A percentile compares a stretch with the other conserved stretches of the same genome.
These are phyloP conservation scores for Vachellia pachyceras DNA, from an alignment of 306 rosid genomes.

Conservation along the genomic window DNA sequence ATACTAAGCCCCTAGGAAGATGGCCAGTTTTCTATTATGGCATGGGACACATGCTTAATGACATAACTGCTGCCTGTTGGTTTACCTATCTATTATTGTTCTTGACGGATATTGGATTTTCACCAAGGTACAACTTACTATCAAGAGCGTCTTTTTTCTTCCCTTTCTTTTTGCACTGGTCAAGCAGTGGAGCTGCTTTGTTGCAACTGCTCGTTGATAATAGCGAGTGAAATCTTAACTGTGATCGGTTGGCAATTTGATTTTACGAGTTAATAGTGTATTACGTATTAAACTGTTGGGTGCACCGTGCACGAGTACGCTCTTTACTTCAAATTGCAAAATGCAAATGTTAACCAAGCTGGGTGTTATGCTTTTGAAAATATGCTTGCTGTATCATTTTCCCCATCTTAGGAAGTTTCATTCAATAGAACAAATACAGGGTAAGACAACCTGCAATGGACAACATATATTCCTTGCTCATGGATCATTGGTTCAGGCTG, in stretches of 20 bases:
- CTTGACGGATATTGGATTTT: conserved; percentile 87
- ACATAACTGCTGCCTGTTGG: conserved; percentile 97
- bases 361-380: conserved; percentile 14
- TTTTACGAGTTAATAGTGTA: neutral
- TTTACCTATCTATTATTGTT: conserved; percentile 88
- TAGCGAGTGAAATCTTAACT: conserved; percentile 9
- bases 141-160: neutral
- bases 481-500: conserved; percentile 1
- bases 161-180: neutral
- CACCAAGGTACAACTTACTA: conserved; percentile 67
- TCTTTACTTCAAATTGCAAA: neutral
- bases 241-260: neutral
- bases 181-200: neutral
- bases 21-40: conserved; percentile 78
- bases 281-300: conserved; percentile 2
- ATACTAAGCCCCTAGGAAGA: conserved; percentile 68
- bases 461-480: neutral
- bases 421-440: neutral
- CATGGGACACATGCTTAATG: conserved; percentile 97
- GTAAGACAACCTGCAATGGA: neutral
- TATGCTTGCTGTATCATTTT: conserved; percentile 14
- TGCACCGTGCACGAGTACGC: neutral
- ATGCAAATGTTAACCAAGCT: conserved; percentile 19
- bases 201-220: conserved; percentile 15
- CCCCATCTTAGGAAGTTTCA: conserved; percentile 15